These are phyloP conservation scores for Phytopythium sindhum DNA, from an alignment of 352 stramenopile species.

Conservation along the genomic window DNA sequence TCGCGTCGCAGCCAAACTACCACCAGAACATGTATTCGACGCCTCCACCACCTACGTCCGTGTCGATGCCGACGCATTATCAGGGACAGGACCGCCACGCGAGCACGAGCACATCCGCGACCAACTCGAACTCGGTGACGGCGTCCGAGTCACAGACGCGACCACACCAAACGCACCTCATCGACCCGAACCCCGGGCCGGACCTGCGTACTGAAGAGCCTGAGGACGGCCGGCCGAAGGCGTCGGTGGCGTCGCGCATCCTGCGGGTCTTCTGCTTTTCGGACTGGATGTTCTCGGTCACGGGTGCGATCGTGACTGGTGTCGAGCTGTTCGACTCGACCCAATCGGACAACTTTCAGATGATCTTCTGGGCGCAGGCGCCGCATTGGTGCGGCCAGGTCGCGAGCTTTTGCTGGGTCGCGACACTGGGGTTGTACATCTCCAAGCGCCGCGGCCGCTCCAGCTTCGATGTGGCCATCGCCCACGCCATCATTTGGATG, in stretches of 20 bases:
- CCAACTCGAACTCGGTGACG: conserved; percentile 28
- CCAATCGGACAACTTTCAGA: conserved; percentile 36
- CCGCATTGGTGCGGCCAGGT: conserved; percentile 79
- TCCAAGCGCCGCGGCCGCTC: conserved; percentile 45
- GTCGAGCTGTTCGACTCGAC: conserved; percentile 40
- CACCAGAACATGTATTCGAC: neutral
- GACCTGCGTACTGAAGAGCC: conserved; percentile 26
- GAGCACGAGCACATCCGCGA: conserved; percentile 18
- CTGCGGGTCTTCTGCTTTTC: conserved; percentile 67
- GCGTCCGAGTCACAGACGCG: conserved; percentile 21
- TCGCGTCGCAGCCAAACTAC: conserved; percentile 14
- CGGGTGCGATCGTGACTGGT: conserved; percentile 49
- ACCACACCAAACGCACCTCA: conserved; percentile 8
- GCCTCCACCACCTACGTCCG: conserved; percentile 3
- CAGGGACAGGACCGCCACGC: conserved; percentile 1
- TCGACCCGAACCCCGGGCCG: conserved; percentile 12
- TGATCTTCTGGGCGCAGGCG: conserved; percentile 65
- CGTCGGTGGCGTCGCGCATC: conserved; percentile 61
- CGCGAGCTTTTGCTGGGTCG: conserved; percentile 79
- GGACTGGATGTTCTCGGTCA: conserved; percentile 68
- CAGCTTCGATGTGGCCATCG: conserved; percentile 69
- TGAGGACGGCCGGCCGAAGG: conserved; percentile 28
- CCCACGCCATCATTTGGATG: conserved; percentile 78
- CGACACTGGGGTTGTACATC: conserved; percentile 73
- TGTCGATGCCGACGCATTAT: conserved; percentile 13